Percentiles rank a stretch among this genome's conserved stretches.
Conservation (phyloP, 768 basidiomycete species). For the Tricholoma saponaceum region DNA sequence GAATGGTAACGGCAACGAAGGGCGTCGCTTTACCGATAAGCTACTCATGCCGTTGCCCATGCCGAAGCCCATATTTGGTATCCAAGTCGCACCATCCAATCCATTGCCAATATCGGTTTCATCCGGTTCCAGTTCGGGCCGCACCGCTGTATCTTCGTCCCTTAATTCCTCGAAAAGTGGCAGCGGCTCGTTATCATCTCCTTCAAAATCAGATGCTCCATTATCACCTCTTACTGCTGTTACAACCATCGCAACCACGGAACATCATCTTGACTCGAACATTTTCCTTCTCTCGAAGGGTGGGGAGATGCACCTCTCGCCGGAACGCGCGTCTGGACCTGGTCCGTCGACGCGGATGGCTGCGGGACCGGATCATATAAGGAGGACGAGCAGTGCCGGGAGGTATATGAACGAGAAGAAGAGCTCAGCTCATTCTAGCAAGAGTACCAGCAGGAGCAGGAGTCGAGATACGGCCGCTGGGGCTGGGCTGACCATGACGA, state of each 20-base stretch:
- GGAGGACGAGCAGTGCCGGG: constrained; percentile 6
- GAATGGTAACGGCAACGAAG: too few relatives aligned
- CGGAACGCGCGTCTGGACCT: not conserved
- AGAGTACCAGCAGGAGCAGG: not conserved
- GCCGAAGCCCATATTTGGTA: not conserved
- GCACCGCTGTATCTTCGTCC: not conserved
- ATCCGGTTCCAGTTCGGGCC: not conserved
- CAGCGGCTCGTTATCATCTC: too few relatives aligned
- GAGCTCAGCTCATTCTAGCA: not conserved
- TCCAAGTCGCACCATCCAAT: too few relatives aligned
- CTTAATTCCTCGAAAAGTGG: too few relatives aligned
- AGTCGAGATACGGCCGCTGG: not conserved
- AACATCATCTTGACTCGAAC: too few relatives aligned
- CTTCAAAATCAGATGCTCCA: not conserved
- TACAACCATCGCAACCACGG: too few relatives aligned
- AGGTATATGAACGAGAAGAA: not conserved
- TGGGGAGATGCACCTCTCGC: too few relatives aligned
- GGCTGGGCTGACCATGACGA: not conserved
- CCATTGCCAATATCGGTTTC: not conserved
- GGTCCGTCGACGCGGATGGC: not conserved
- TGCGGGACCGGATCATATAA: not conserved
- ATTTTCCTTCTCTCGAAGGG: too few relatives aligned
- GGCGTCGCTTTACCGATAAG: not conserved
- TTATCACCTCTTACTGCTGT: not conserved
- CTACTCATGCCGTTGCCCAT: not conserved